Conservation (phyloP, 768 basidiomycete genomes). For the Sporobolomyces phaffii region DNA sequence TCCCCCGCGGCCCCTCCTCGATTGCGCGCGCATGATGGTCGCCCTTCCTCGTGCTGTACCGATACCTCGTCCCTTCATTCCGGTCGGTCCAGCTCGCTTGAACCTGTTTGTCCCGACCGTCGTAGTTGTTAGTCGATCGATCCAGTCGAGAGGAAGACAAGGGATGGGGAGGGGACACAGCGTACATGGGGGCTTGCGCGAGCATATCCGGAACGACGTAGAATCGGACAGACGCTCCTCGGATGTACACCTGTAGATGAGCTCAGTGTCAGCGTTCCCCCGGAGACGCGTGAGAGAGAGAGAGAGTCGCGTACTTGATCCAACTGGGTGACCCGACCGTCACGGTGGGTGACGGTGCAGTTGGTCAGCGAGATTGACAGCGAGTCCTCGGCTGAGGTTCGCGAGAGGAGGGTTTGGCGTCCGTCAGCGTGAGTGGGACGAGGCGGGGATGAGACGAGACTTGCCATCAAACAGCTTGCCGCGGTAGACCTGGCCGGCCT, state of each 20-base stretch:
- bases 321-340: conserved; percentile 95
- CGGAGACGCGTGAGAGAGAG: not conserved
- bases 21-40: conserved; percentile 78
- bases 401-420: not conserved
- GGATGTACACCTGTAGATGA: conserved; percentile 60
- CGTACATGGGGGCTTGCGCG: conserved; percentile 95
- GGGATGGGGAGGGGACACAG: not conserved
- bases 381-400: conserved; percentile 81
- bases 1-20: conserved; percentile 23
- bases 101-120: too few species aligned
- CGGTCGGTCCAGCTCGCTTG: conserved; percentile 87
- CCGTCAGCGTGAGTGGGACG: not conserved
- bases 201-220: conserved; percentile 99
- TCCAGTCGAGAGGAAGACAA: not conserved
- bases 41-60: conserved; percentile 98
- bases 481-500: conserved; percentile 92
- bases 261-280: not conserved
- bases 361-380: conserved; percentile 92
- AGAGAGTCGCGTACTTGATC: conserved; percentile 67
- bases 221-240: conserved; percentile 96
- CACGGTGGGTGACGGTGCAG: conserved; percentile 94
- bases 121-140: not conserved
- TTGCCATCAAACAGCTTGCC: conserved; percentile 95
- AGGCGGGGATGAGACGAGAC: conserved; percentile 36
- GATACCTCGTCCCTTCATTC: conserved; percentile 97